Conservation (phyloP, 768 basidiomycete genomes). For the Tephrocybe rancida region DNA sequence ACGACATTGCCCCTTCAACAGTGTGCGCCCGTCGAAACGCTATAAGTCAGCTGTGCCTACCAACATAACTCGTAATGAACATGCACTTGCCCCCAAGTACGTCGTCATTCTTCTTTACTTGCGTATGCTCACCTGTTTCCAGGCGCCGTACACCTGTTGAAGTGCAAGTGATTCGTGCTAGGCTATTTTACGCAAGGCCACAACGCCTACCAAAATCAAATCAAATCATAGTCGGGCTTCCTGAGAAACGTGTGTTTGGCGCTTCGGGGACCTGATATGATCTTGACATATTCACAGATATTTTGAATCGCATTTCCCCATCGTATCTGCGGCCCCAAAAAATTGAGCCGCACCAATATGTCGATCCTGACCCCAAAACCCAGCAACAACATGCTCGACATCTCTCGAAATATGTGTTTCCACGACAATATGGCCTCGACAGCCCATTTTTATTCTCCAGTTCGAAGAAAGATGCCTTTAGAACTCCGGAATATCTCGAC, state of each 20-base stretch:
- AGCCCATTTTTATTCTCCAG: conserved; percentile 51
- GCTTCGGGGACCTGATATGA: no score
- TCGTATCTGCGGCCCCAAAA: conserved; percentile 38
- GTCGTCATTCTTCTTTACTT: not conserved
- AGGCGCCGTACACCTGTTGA: not conserved
- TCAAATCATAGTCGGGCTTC: conserved; percentile 63
- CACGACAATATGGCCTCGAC: conserved; percentile 70
- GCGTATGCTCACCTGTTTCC: not conserved
- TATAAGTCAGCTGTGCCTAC: conserved; percentile 19
- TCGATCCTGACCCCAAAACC: conserved; percentile 47
- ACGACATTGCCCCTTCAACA: conserved; percentile 15
- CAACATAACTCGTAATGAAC: not conserved
- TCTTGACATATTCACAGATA: conserved; percentile 45
- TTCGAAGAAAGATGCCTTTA: conserved; percentile 28
- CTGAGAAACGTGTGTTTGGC: conserved; percentile 67
- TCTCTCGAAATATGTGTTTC: conserved; percentile 84
- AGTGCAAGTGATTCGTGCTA: conserved; percentile 49
- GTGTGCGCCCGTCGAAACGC: conserved; percentile 31
- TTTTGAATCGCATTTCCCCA: conserved; percentile 60
- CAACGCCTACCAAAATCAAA: conserved; percentile 49
- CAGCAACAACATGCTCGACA: conserved; percentile 58
- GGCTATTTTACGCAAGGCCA: conserved; percentile 72
- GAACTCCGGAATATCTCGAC: conserved; percentile 55
- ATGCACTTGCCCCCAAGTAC: not conserved
- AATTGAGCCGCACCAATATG: conserved; percentile 26